These are phyloP conservation scores for Porpolomopsis calyptriformis DNA, from an alignment of 768 basidiomycete genomes.

Conservation along the genomic window DNA sequence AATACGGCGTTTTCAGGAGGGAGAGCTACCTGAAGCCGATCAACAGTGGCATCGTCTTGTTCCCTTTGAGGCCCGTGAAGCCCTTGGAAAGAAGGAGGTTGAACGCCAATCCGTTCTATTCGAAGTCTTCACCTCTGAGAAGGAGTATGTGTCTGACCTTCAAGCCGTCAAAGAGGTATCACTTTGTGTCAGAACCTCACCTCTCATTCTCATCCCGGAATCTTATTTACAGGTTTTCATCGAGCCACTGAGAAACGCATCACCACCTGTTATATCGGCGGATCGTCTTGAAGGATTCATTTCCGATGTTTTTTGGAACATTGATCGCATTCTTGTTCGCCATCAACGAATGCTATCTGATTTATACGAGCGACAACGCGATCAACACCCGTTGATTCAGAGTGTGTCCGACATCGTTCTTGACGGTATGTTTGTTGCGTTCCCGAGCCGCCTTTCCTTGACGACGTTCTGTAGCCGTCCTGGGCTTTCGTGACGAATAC, in stretches of 20 bases:
- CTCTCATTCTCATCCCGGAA: background rate
- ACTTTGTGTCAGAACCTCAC: background rate
- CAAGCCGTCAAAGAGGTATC: conserved; percentile 49
- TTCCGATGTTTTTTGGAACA: conserved; percentile 75
- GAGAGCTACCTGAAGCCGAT: conserved; percentile 52
- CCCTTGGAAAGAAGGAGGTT: conserved; percentile 67
- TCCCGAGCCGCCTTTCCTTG: conserved; percentile 15
- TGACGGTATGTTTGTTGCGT: conserved; percentile 40
- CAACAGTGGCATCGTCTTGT: conserved; percentile 81
- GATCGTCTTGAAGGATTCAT: conserved; percentile 56
- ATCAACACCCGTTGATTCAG: conserved; percentile 75
- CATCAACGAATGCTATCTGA: conserved; percentile 60
- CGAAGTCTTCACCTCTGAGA: conserved; percentile 83
- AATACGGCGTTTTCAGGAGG: conserved; percentile 56
- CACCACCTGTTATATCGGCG: conserved; percentile 55
- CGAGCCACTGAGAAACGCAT: conserved; percentile 44
- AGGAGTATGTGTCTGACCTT: conserved; percentile 79
- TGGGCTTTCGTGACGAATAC: conserved; percentile 49
- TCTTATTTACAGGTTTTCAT: conserved; percentile 53
- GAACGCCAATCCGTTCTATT: conserved; percentile 80
- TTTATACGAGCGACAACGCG: conserved; percentile 71
- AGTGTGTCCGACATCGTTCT: conserved; percentile 81
- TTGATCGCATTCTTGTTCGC: conserved; percentile 52
- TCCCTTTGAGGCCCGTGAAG: conserved; percentile 55
- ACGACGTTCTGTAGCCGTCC: conserved; percentile 26